Evolutionary conservation across 352 stramenopile genomes (phyloP).

Genomic region (Aphanomyces stellatus): DNA sequence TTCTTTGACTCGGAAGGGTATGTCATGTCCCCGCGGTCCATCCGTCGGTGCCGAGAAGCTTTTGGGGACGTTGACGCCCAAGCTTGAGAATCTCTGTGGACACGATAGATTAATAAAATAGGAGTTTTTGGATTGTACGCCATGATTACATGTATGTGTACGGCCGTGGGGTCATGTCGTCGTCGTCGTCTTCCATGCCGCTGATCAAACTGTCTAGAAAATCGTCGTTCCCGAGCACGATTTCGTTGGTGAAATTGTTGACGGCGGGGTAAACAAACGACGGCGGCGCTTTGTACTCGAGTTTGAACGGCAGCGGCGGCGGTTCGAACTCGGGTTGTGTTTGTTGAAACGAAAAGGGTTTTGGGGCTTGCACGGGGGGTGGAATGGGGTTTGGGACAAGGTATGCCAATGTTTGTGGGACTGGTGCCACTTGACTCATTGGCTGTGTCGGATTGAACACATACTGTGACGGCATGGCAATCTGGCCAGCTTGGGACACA

Average conservation of each 20-base stretch:
- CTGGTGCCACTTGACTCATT: no score
- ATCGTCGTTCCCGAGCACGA: constrained; percentile 3
- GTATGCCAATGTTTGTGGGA: no score
- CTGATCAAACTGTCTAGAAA: constrained; percentile 17
- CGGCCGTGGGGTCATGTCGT: background rate
- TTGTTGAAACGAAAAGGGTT: background rate
- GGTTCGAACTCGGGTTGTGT: background rate
- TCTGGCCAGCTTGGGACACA: background rate
- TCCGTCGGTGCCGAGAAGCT: constrained; percentile 7
- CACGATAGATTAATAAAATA: no score
- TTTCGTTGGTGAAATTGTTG: background rate
- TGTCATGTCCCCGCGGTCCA: constrained; percentile 16
- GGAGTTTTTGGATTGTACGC: no score
- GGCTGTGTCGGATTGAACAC: no score
- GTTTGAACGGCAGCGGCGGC: background rate
- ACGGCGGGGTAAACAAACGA: background rate
- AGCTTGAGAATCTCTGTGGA: no score
- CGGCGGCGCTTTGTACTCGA: background rate
- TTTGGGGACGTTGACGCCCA: no score
- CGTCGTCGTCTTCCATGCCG: constrained; percentile 16
- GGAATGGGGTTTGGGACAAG: no score
- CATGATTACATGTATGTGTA: background rate
- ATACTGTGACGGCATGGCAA: background rate
- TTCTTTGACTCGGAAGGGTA: constrained; percentile 21
- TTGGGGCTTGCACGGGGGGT: no score